These are phyloP conservation scores for Torulaspora franciscae DNA, from an alignment of 805 yeast genomes.

Conservation along the genomic window DNA sequence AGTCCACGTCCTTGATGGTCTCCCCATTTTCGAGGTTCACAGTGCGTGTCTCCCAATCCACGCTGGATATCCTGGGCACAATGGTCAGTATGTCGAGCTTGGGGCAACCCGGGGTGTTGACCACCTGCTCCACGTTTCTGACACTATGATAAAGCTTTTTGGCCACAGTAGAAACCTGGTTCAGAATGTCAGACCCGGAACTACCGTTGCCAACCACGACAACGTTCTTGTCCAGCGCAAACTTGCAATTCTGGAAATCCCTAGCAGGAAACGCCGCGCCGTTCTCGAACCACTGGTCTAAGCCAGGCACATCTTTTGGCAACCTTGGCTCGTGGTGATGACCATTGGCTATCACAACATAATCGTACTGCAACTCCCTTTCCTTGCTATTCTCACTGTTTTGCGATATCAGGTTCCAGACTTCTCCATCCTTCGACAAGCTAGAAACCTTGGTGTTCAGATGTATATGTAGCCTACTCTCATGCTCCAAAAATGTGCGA, in stretches of 20 bases:
- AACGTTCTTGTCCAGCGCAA: conserved; percentile 35
- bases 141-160: conserved; percentile 46
- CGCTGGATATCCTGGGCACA: conserved; percentile 32
- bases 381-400: conserved; percentile 17
- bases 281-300: conserved; percentile 35
- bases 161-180: conserved; percentile 37
- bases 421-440: conserved; percentile 14
- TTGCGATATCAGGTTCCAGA: conserved; percentile 18
- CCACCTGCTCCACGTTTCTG: conserved; percentile 45
- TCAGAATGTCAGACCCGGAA: conserved; percentile 43
- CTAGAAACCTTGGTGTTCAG: conserved; percentile 22
- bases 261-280: conserved; percentile 39
- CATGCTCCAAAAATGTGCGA: conserved; percentile 26
- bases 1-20: conserved; percentile 34
- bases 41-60: conserved; percentile 24
- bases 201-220: conserved; percentile 41
- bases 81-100: conserved; percentile 8
- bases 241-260: conserved; percentile 34
- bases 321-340: conserved; percentile 40
- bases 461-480: conserved; percentile 31
- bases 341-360: conserved; percentile 42
- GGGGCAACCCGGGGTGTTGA: conserved; percentile 5
- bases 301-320: conserved; percentile 38
- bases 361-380: conserved; percentile 38
- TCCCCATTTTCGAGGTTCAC: conserved; percentile 36